Evolutionary conservation across 2,329 filamentous ascomycete genomes (phyloP).

Genomic region (Tricladium varicosporioides): DNA sequence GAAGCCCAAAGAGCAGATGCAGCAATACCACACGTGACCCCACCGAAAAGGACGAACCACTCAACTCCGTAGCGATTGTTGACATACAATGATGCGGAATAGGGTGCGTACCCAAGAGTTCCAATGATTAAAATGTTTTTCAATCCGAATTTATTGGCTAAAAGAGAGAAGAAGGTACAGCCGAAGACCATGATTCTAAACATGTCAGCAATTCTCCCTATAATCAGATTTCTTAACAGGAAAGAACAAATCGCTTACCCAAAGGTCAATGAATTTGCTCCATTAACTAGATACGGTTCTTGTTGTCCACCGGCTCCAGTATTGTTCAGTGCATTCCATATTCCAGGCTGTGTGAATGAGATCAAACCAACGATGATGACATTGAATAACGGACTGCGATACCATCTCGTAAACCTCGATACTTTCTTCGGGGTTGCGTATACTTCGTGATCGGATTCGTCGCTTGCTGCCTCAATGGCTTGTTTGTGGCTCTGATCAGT

Average conservation of each 20-base stretch:
- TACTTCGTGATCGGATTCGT: not conserved
- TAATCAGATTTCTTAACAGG: not conserved
- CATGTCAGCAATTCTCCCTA: too few species aligned
- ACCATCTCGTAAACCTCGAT: conserved; percentile 50
- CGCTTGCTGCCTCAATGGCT: not conserved
- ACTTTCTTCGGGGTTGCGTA: conserved; percentile 3
- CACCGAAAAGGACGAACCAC: conserved; percentile 67
- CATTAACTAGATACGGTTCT: conserved; percentile 61
- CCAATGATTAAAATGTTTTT: conserved; percentile 67
- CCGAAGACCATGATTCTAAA: conserved; percentile 63
- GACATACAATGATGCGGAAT: conserved; percentile 65
- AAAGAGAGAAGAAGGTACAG: conserved; percentile 60
- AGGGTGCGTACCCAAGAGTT: conserved; percentile 68
- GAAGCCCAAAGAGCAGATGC: conserved; percentile 69
- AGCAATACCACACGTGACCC: conserved; percentile 62
- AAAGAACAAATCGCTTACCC: conserved; percentile 33
- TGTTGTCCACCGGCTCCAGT: conserved; percentile 66
- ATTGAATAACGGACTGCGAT: conserved; percentile 69
- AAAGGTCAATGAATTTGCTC: conserved; percentile 68
- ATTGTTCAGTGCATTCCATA: conserved; percentile 73
- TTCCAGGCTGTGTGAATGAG: conserved; percentile 66
- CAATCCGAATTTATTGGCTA: conserved; percentile 67
- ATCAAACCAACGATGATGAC: conserved; percentile 67
- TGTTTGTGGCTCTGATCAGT: not conserved
- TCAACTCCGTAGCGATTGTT: conserved; percentile 67